Evolutionary conservation across 495 filamentous ascomycete genomes (phyloP).

Genomic region (Penicillium soppii): DNA sequence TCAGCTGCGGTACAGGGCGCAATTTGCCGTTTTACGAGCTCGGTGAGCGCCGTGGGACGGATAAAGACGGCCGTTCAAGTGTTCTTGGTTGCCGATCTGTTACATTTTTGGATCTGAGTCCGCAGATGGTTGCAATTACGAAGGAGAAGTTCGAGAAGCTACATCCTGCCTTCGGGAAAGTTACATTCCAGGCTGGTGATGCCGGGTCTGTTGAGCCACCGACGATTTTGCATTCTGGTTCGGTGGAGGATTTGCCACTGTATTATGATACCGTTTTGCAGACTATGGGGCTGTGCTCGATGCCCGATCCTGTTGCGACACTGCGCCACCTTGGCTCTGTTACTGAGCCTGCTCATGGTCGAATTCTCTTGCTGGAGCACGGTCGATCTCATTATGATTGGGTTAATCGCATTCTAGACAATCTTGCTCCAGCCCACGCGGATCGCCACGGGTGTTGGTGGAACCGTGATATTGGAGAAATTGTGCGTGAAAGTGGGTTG

Average conservation of each 20-base stretch:
- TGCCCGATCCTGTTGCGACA: conserved; percentile 67
- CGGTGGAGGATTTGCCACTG: background rate
- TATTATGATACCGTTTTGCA: conserved; percentile 85
- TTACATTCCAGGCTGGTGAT: conserved; percentile 45
- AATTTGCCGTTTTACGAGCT: conserved; percentile 75
- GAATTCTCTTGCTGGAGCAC: conserved; percentile 88
- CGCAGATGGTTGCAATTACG: conserved; percentile 62
- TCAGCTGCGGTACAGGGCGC: conserved; percentile 86
- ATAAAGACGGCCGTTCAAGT: conserved; percentile 48
- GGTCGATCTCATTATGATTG: conserved; percentile 74
- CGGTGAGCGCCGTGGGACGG: conserved; percentile 65
- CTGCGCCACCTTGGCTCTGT: conserved; percentile 51
- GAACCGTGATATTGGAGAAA: conserved; percentile 84
- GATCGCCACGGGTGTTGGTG: conserved; percentile 92
- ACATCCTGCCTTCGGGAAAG: conserved; percentile 44
- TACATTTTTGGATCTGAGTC: conserved; percentile 66
- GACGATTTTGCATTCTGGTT: background rate
- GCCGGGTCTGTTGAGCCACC: conserved; percentile 24
- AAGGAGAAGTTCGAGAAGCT: conserved; percentile 55
- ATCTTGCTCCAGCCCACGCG: conserved; percentile 73
- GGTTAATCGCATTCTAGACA: conserved; percentile 78
- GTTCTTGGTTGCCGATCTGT: conserved; percentile 44
- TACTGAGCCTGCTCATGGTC: conserved; percentile 54
- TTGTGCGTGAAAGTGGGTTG: conserved; percentile 79
- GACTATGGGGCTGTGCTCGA: conserved; percentile 92